phyloP scores from a whole-genome alignment of 2,329 filamentous ascomycete genomes.

The Pseudopyrenochaeta lycopersici region DNA sequence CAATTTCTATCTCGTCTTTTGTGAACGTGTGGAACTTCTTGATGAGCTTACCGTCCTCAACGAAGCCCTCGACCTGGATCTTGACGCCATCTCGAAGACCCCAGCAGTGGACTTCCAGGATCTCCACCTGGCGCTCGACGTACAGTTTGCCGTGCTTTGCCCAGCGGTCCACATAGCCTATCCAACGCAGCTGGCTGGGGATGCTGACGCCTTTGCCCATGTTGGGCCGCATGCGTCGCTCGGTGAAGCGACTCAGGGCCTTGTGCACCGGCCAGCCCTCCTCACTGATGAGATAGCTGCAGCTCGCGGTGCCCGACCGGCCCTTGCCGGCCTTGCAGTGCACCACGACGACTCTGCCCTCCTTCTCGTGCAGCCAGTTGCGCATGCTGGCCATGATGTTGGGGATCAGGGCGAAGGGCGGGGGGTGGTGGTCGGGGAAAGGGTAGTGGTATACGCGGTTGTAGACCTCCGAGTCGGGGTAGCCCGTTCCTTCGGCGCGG shows the following conservation, averaged over 20 bases:
- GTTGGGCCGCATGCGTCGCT: conserved; percentile 84
- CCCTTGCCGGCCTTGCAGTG: conserved; percentile 99
- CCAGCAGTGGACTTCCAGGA: conserved; percentile 90
- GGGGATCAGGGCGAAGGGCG: conserved; percentile 88
- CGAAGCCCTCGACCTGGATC: conserved; percentile 83
- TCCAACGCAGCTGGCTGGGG: conserved; percentile 87
- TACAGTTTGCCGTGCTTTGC: conserved; percentile 79
- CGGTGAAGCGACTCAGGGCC: conserved; percentile 75
- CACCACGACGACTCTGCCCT: conserved; percentile 79
- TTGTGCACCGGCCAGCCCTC: conserved; percentile 74
- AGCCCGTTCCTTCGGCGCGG: conserved; percentile 93
- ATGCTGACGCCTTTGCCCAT: conserved; percentile 94
- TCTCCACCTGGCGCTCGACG: conserved; percentile 81
- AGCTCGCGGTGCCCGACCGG: conserved; percentile 85
- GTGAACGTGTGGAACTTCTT: conserved; percentile 83
- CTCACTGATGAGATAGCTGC: conserved; percentile 89
- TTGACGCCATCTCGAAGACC: conserved; percentile 88
- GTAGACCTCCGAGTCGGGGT: conserved; percentile 90
- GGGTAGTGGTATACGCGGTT: conserved; percentile 88
- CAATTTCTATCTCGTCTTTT: conserved; percentile 73
- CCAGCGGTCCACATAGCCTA: conserved; percentile 91
- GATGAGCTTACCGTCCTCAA: conserved; percentile 89
- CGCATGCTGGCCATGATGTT: conserved; percentile 92
- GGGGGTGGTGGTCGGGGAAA: conserved; percentile 96
- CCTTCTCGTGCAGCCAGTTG: conserved; percentile 73